These are phyloP conservation scores for Lasiodiplodia sp. DNA, from an alignment of 2,329 filamentous ascomycete species.

Conservation along the genomic window DNA sequence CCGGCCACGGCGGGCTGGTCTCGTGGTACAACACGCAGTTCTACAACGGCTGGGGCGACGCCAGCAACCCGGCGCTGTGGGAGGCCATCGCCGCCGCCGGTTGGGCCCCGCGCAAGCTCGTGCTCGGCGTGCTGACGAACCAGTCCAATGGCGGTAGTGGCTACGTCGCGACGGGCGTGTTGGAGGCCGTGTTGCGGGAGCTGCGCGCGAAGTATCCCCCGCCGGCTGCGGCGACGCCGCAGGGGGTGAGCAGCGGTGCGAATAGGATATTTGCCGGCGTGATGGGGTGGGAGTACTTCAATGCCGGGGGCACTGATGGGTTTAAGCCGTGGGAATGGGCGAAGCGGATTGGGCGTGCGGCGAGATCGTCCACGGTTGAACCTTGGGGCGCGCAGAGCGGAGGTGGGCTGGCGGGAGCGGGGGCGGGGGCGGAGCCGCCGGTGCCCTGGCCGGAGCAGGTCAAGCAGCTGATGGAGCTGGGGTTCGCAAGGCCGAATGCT, in stretches of 20 bases:
- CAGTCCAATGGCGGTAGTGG: conserved; percentile 71
- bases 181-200: conserved; percentile 64
- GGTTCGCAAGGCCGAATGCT: conserved; percentile 55
- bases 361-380: conserved; percentile 41
- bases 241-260: conserved; percentile 36
- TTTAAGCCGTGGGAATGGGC: conserved; percentile 78
- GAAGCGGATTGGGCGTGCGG: conserved; percentile 63
- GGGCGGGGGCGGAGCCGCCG: conserved; percentile 41
- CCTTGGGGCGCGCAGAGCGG: conserved; percentile 28
- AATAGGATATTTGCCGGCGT: conserved; percentile 77
- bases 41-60: conserved; percentile 87
- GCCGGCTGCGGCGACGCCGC: not conserved
- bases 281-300: conserved; percentile 97
- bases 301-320: conserved; percentile 68
- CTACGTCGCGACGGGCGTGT: conserved; percentile 63
- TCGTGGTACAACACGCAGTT: conserved; percentile 92
- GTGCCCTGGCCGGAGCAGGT: conserved; percentile 53
- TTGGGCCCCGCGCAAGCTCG: conserved; percentile 76
- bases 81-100: conserved; percentile 66
- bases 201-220: conserved; percentile 63
- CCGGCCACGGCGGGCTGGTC: conserved; percentile 58
- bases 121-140: conserved; percentile 82
- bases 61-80: conserved; percentile 59
- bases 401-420: conserved; percentile 12
- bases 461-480: conserved; percentile 53